Conservation (phyloP, 129 eudicot genomes). For the Centaurea solstitialis region DNA sequence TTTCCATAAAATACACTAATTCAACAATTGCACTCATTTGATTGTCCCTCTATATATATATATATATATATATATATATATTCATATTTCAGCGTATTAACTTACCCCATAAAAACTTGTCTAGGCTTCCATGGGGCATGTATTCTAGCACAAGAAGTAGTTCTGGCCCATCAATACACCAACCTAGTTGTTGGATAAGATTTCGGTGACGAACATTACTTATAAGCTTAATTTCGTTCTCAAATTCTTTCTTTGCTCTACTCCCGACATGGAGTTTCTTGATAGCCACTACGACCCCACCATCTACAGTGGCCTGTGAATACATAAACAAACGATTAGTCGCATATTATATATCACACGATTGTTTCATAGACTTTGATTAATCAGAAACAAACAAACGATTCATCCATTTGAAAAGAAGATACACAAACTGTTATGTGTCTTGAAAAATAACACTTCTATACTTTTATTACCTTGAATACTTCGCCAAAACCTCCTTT, state of each 20-base stretch:
- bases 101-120: constrained; percentile 57
- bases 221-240: constrained; percentile 57
- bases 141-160: constrained; percentile 58
- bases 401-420: not conserved
- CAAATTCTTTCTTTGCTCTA: constrained; percentile 48
- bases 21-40: too few relatives aligned
- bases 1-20: too few relatives aligned
- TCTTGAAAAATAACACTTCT: not conserved
- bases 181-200: constrained; percentile 59
- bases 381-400: not conserved
- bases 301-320: constrained; percentile 44
- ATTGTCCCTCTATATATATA: constrained; percentile 26
- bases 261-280: constrained; percentile 39
- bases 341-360: not conserved
- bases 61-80: not conserved
- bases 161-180: constrained; percentile 51
- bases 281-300: constrained; percentile 50
- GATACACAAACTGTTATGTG: not conserved
- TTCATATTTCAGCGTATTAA: constrained; percentile 3
- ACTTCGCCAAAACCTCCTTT: constrained; percentile 70
- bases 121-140: constrained; percentile 69
- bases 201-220: constrained; percentile 68
- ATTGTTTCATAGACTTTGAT: not conserved
- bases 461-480: constrained; percentile 33
- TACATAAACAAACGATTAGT: not conserved